Conservation (phyloP, 805 yeast species). For the Wickerhamomyces rabaulensis region DNA sequence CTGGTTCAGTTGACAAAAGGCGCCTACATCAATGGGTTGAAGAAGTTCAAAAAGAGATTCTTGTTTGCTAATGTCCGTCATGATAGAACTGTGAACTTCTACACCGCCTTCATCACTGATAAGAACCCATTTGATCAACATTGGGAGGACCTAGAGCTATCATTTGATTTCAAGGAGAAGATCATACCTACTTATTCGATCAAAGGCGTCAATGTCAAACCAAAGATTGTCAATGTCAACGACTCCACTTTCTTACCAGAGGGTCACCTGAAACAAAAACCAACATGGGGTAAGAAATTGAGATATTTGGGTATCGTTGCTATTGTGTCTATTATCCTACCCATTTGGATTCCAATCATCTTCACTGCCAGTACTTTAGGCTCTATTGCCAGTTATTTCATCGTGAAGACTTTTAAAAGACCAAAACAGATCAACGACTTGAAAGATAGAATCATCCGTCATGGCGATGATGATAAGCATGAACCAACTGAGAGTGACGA, state of each 20-base stretch:
- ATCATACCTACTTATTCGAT: constrained; percentile 28
- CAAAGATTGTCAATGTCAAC: constrained; percentile 48
- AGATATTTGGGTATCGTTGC: constrained; percentile 22
- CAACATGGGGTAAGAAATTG: constrained; percentile 15
- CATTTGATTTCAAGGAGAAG: constrained; percentile 30
- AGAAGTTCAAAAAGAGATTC: constrained; percentile 49
- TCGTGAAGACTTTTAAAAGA: constrained; percentile 29
- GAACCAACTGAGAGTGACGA: neutral
- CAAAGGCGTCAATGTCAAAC: constrained; percentile 33
- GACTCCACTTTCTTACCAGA: constrained; percentile 23
- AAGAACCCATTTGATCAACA: constrained; percentile 67
- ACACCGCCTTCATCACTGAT: constrained; percentile 71
- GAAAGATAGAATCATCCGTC: constrained; percentile 5
- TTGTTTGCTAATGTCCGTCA: constrained; percentile 70
- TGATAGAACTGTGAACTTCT: constrained; percentile 86
- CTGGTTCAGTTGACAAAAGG: constrained; percentile 36
- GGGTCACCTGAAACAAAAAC: constrained; percentile 2
- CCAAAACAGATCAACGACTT: constrained; percentile 6
- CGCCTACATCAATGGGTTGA: constrained; percentile 49
- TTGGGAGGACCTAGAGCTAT: constrained; percentile 36
- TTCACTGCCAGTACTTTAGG: constrained; percentile 29
- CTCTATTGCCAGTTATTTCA: constrained; percentile 34
- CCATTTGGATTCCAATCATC: constrained; percentile 47
- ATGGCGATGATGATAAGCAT: neutral
- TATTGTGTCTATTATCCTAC: constrained; percentile 26